phyloP scores from a whole-genome alignment of 148 eudicot genomes.

The Vaccinium vitisidaea region DNA sequence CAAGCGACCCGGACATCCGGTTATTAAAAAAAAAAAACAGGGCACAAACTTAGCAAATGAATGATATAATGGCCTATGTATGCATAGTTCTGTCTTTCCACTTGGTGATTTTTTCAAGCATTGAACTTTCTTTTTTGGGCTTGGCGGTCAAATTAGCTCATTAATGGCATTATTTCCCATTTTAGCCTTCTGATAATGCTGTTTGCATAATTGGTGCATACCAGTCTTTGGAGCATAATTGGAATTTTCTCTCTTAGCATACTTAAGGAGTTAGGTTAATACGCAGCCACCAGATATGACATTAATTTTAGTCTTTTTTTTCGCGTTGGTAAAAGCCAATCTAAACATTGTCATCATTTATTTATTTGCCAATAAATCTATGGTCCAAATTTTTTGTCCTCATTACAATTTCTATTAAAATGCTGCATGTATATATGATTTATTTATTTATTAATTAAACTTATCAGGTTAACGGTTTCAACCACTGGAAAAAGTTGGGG shows the following conservation, averaged over 20 bases:
- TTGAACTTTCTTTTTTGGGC: background rate
- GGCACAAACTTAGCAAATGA: background rate
- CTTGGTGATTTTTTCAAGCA: background rate
- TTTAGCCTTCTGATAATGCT: background rate
- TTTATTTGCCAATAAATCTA: background rate
- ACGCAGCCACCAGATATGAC: background rate
- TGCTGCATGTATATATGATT: background rate
- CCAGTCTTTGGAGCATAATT: background rate
- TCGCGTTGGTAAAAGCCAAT: background rate
- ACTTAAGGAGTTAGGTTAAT: background rate
- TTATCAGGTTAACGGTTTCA: background rate
- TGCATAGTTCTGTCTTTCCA: too few species aligned
- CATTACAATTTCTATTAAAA: background rate
- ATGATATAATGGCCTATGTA: too few species aligned
- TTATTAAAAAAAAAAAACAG: background rate
- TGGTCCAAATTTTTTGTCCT: background rate
- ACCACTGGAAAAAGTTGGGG: background rate
- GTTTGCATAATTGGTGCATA: background rate
- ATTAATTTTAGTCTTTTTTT: background rate
- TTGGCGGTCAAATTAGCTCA: background rate
- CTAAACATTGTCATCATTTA: background rate
- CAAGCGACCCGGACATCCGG: too few species aligned
- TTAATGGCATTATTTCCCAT: background rate
- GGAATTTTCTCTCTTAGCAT: background rate
- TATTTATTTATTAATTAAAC: background rate